These are phyloP conservation scores for Geranomyces variabilis DNA, from an alignment of 192 early-diverging fungal species.

Conservation along the genomic window DNA sequence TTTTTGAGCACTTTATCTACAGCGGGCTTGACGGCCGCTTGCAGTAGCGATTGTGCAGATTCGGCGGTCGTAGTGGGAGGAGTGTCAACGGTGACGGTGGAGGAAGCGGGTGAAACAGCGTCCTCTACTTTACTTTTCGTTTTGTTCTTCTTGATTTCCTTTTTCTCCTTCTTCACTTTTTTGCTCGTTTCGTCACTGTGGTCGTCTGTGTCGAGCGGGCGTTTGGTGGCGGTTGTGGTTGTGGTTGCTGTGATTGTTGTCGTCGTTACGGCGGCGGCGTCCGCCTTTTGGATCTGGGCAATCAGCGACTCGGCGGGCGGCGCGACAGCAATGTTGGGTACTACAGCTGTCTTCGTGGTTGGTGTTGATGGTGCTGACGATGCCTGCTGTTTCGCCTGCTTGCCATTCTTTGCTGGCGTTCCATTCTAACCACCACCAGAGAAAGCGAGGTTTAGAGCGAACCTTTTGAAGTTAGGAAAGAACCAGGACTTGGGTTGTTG, in stretches of 20 bases:
- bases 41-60: neutral
- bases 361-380: slow-evolving; percentile 28
- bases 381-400: neutral
- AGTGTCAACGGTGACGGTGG: neutral
- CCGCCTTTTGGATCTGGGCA: slow-evolving; percentile 41
- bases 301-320: slow-evolving; percentile 43
- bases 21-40: neutral
- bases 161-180: slow-evolving; percentile 32
- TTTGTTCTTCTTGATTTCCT: slow-evolving; percentile 26
- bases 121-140: slow-evolving; percentile 16
- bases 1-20: neutral
- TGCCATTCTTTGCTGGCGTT: slow-evolving; percentile 2
- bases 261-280: neutral
- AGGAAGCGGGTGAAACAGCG: too few relatives aligned
- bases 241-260: neutral
- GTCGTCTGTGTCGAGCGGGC: slow-evolving; percentile 14
- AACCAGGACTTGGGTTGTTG: slow-evolving; percentile 31
- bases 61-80: neutral
- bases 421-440: neutral
- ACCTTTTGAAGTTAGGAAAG: too few relatives aligned
- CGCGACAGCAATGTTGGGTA: slow-evolving; percentile 38
- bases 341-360: slow-evolving; percentile 18
- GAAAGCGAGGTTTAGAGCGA: too few relatives aligned
- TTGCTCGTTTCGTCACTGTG: slow-evolving; percentile 26
- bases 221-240: neutral